A percentile compares a stretch with the other conserved stretches of the same genome.
Conservation (phyloP, 2,329 filamentous ascomycete genomes). For the Cordyceps militaris region DNA sequence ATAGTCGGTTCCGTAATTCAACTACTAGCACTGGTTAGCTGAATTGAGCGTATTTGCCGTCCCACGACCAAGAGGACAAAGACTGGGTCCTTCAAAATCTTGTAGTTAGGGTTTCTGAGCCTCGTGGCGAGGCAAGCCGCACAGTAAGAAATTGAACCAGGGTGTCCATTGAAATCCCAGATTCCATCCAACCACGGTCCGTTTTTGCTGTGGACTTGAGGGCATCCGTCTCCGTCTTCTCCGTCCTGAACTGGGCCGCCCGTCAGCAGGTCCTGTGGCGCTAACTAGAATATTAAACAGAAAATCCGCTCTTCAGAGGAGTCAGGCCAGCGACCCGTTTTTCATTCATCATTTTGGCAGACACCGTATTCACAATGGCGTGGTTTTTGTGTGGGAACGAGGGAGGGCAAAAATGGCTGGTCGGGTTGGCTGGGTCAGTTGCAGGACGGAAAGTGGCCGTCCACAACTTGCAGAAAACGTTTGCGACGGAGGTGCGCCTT, state of each 20-base stretch:
- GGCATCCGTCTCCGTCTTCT: neutral
- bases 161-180: neutral
- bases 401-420: neutral
- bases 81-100: slow-evolving; percentile 1
- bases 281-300: neutral
- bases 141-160: neutral
- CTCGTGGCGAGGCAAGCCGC: neutral
- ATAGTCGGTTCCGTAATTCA: too few relatives aligned
- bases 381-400: neutral
- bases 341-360: neutral
- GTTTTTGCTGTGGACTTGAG: neutral
- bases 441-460: neutral
- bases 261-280: neutral
- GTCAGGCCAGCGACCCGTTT: slow-evolving; percentile 2
- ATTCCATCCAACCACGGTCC: neutral
- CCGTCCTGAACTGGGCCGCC: slow-evolving; percentile 3
- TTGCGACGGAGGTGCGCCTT: slow-evolving; percentile 13
- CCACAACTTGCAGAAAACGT: neutral
- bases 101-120: neutral
- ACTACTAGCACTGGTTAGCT: too few relatives aligned
- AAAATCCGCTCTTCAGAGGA: neutral
- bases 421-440: neutral
- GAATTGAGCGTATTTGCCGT: too few relatives aligned
- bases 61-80: neutral
- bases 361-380: neutral